These are phyloP conservation scores for Monosiga brevicollis DNA, from an alignment of 78 protist species.

Conservation along the genomic window DNA sequence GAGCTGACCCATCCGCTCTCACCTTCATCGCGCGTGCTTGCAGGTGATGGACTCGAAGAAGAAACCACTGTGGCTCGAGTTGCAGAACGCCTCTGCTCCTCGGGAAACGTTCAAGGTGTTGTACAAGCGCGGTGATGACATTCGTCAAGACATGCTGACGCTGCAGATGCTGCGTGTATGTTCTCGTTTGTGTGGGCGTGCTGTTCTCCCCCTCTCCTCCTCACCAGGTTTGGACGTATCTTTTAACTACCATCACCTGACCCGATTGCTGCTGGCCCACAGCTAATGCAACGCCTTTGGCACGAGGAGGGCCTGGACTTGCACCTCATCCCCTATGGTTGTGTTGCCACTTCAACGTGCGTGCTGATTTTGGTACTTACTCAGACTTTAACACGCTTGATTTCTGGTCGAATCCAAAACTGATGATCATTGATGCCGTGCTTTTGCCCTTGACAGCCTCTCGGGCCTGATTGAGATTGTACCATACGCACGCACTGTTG, in stretches of 20 bases:
- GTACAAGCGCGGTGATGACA: slow-evolving; percentile 87
- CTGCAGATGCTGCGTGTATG: slow-evolving; percentile 67
- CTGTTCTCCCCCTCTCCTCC: neutral
- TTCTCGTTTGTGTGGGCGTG: neutral
- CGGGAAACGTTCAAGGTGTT: slow-evolving; percentile 40
- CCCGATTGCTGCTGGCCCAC: neutral
- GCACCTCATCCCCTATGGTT: slow-evolving; percentile 59
- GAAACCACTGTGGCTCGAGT: neutral
- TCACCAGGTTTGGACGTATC: slow-evolving; percentile 15
- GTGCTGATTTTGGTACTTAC: too few species aligned
- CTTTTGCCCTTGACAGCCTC: slow-evolving; percentile 55
- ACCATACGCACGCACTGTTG: slow-evolving; percentile 65
- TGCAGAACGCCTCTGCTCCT: neutral
- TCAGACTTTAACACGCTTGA: slow-evolving; percentile 73
- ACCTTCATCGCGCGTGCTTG: neutral
- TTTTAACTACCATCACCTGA: slow-evolving; percentile 29
- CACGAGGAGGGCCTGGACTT: slow-evolving; percentile 53
- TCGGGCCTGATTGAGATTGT: slow-evolving; percentile 88
- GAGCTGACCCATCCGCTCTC: neutral
- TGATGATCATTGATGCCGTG: slow-evolving; percentile 54
- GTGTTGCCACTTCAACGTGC: slow-evolving; percentile 70
- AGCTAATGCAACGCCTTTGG: slow-evolving; percentile 76
- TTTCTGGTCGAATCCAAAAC: slow-evolving; percentile 71
- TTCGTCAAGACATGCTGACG: slow-evolving; percentile 91
- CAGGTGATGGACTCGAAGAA: neutral